Evolutionary conservation across 441 rosid species (phyloP).

Genomic region (Euphorbia celastroides): DNA sequence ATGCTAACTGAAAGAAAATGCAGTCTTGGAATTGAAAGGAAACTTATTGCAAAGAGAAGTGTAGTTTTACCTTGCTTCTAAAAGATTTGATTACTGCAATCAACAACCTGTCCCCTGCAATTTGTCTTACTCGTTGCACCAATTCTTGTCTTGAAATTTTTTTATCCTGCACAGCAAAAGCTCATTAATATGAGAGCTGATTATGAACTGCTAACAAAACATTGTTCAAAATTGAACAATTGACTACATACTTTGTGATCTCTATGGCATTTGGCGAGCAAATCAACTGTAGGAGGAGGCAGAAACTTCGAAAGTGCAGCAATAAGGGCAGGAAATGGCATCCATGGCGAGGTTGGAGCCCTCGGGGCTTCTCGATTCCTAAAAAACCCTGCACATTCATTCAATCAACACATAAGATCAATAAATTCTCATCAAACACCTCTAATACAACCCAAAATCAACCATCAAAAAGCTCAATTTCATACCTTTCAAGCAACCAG

Average conservation of each 20-base stretch:
- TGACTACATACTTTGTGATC: conserved; percentile 45
- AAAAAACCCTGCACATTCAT: conserved; percentile 33
- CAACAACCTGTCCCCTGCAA: conserved; percentile 70
- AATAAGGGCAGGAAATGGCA: conserved; percentile 66
- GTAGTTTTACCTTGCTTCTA: conserved; percentile 37
- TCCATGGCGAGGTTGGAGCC: conserved; percentile 61
- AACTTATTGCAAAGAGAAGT: background rate
- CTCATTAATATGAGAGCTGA: conserved; percentile 6
- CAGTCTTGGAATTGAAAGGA: background rate
- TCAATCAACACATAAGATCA: conserved; percentile 7
- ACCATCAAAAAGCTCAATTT: background rate
- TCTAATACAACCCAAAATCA: background rate
- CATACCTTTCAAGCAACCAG: conserved; percentile 43
- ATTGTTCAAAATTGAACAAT: background rate
- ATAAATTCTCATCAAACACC: background rate
- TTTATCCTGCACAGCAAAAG: conserved; percentile 36
- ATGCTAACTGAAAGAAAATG: background rate
- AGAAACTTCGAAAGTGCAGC: conserved; percentile 52
- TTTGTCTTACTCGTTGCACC: conserved; percentile 42
- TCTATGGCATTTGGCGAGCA: conserved; percentile 45
- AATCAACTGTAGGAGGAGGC: conserved; percentile 33
- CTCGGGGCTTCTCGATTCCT: conserved; percentile 20
- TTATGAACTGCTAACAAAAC: background rate
- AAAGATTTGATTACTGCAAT: conserved; percentile 55
- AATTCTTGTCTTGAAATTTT: conserved; percentile 59